phyloP scores from a whole-genome alignment of 495 filamentous ascomycete species.

The Daldinia childiae region DNA sequence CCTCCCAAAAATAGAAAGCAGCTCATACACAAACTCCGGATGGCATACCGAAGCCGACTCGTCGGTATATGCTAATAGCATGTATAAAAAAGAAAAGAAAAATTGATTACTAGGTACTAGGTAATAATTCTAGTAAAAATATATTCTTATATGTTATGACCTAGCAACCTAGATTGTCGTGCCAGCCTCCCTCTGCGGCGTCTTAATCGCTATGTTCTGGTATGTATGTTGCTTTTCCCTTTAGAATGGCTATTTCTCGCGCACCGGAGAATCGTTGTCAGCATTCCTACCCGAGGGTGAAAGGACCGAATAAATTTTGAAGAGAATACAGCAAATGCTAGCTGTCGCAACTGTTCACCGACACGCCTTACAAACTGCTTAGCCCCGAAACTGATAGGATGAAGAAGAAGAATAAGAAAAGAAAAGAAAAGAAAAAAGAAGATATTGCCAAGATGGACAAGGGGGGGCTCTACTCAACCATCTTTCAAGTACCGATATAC shows the following conservation, averaged over 20 bases:
- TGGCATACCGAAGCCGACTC: conserved; percentile 8
- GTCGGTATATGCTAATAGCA: background rate
- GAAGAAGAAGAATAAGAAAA: conserved; percentile 3
- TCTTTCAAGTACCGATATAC: conserved; percentile 24
- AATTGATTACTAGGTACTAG: too few relatives aligned
- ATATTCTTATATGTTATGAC: conserved; percentile 9
- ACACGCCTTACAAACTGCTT: background rate
- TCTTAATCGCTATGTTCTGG: conserved; percentile 7
- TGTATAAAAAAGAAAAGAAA: conserved; percentile 8
- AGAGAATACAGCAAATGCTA: conserved; percentile 6
- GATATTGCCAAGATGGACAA: conserved; percentile 27
- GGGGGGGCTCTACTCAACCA: conserved; percentile 10
- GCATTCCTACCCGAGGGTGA: conserved; percentile 31
- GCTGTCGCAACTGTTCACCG: conserved; percentile 4
- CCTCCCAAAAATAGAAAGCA: background rate
- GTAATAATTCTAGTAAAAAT: conserved; percentile 3
- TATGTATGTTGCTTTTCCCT: conserved; percentile 32
- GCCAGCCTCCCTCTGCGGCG: conserved; percentile 11
- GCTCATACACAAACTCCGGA: conserved; percentile 15
- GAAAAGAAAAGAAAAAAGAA: conserved; percentile 1
- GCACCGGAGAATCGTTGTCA: conserved; percentile 8
- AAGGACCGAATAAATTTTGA: conserved; percentile 28
- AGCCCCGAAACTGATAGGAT: conserved; percentile 5
- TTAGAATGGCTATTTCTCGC: conserved; percentile 7
- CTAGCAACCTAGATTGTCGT: conserved; percentile 11